phyloP scores from a whole-genome alignment of 208 protist genomes.

The Trichomonas tenax region DNA sequence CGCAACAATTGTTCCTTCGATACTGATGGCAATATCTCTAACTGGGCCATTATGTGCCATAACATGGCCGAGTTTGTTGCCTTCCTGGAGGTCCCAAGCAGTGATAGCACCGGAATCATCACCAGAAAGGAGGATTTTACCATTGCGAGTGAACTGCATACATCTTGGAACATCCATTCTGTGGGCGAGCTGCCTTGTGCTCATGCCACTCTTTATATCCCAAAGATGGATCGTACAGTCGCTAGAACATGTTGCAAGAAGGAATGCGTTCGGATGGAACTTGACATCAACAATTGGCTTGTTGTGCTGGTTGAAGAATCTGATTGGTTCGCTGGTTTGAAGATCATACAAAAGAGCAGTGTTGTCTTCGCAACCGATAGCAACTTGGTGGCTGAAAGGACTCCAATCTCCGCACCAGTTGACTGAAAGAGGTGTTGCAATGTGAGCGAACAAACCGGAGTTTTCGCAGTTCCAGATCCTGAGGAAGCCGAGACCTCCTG shows the following conservation, averaged over 20 bases:
- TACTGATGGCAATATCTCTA: background rate
- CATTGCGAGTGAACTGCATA: background rate
- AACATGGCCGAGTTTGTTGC: background rate
- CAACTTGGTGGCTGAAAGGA: background rate
- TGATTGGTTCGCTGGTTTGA: background rate
- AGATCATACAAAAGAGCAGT: background rate
- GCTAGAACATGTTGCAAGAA: background rate
- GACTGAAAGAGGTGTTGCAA: background rate
- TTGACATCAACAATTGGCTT: background rate
- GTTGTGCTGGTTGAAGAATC: background rate
- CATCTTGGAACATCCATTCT: background rate
- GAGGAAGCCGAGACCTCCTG: background rate
- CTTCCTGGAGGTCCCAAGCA: background rate
- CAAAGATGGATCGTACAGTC: background rate
- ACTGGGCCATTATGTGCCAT: background rate
- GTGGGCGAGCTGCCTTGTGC: background rate
- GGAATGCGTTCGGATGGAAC: background rate
- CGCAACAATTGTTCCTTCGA: constrained; percentile 1
- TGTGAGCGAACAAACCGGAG: background rate
- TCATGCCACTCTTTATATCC: background rate
- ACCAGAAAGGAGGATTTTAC: background rate
- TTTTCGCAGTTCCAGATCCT: background rate
- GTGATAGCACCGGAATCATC: background rate
- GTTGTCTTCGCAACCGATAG: background rate
- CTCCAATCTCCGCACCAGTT: background rate